Evolutionary conservation across 2,329 filamentous ascomycete genomes (phyloP), one percentile per base, ranked within the genome.

Genomic region (Epichloe bromicola): DNA sequence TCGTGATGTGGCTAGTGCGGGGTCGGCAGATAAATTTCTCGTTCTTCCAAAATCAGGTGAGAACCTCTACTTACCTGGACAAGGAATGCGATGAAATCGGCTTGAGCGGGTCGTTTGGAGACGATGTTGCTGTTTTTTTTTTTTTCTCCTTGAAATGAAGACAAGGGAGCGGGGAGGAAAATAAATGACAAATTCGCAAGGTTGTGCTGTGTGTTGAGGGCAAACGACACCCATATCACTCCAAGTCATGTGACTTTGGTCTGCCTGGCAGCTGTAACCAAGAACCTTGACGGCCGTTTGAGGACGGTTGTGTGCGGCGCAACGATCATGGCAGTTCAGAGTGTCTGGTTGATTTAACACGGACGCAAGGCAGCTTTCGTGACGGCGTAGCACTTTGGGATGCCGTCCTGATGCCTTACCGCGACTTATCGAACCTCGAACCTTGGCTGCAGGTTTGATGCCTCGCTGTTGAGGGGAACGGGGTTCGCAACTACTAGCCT

Each of bases 1-100:
- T 41, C 47, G 38, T 49, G 47, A 49, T 49, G 37, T 49, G 39
- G 48, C 48, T 44, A 38, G 48, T 49, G 48, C 48, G 40, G 48
- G 48, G 48, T 49, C 33, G 19, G 15, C 7, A 26, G 23, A 20
- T 6, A 37, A 36, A 23, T 49, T 49, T 49, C 33, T 36, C 48
- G 40, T 20, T 34, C 7, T 34, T 43, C n/a, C 30, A 23, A 37
- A 20, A 37, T 3, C 2, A 49, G 20, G 23, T 33, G 38, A 17
- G 43, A 43, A 33, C 30, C 6, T 26, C n/a, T 40, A 48, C 46
- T 17, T 12, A 48, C 39, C 26, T 49, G 26, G 37, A 19, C 8
- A 7, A 20, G 36, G 7, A 26, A 19, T 48, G 39, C 39, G n/a
- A 34, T 19, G 10, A 20, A 23, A 26, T 2, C 14, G 34, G 10